Conservation (phyloP, 768 basidiomycete species). For the Mycena epipterygia region DNA sequence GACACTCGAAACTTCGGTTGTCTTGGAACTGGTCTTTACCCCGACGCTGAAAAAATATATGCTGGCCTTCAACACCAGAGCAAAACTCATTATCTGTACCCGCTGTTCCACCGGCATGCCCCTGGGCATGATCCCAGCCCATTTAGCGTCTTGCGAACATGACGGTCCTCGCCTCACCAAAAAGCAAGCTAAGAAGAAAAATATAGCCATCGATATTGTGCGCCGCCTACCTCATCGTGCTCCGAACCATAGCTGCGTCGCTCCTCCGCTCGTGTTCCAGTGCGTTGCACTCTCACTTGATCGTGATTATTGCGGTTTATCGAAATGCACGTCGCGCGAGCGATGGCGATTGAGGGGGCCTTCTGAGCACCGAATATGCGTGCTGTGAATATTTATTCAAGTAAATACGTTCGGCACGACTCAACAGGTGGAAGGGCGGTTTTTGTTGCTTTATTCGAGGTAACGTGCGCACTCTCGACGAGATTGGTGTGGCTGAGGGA, state of each 20-base stretch:
- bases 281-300: neutral
- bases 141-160: too few relatives aligned
- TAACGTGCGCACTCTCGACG: constrained; percentile 8
- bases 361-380: neutral
- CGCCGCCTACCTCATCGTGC: neutral
- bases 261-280: neutral
- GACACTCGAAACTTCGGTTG: too few relatives aligned
- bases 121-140: too few relatives aligned
- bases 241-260: neutral
- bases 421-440: constrained; percentile 4
- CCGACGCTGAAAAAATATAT: too few relatives aligned
- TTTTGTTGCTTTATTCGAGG: neutral
- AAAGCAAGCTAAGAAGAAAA: too few relatives aligned
- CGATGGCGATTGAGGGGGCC: constrained; percentile 1
- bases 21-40: too few relatives aligned
- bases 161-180: too few relatives aligned
- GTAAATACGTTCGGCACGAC: neutral
- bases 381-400: neutral
- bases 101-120: too few relatives aligned
- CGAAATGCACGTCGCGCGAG: constrained; percentile 10
- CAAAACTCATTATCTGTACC: too few relatives aligned
- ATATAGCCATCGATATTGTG: too few relatives aligned
- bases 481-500: constrained; percentile 13
- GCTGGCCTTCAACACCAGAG: too few relatives aligned
- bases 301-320: constrained; percentile 11